phyloP scores from a whole-genome alignment of 345 rosid species.

The Rhizophora apiculata region DNA sequence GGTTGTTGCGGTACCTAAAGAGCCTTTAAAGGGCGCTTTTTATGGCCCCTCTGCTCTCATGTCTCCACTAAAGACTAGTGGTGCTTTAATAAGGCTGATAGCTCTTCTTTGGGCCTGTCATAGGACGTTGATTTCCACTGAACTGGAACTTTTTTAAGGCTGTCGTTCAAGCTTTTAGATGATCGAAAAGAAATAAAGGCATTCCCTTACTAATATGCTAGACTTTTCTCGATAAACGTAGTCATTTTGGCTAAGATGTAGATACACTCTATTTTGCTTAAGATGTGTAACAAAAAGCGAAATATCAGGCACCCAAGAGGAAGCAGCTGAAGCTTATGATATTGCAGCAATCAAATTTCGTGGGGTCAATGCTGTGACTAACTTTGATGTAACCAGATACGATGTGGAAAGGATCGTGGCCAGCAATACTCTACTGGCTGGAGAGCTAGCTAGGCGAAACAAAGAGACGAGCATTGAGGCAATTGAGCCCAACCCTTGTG shows the following conservation, averaged over 20 bases:
- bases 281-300: not conserved
- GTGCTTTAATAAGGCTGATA: constrained; percentile 48
- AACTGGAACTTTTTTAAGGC: constrained; percentile 22
- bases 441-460: constrained; percentile 62
- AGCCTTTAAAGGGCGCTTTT: constrained; percentile 20
- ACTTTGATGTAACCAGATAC: constrained; percentile 67
- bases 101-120: constrained; percentile 23
- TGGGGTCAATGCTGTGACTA: constrained; percentile 71
- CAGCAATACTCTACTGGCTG: constrained; percentile 64
- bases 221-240: not conserved
- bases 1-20: constrained; percentile 18
- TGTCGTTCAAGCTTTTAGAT: constrained; percentile 9
- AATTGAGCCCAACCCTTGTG: constrained; percentile 13
- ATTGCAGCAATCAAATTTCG: constrained; percentile 79
- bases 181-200: constrained; percentile 4
- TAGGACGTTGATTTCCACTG: constrained; percentile 14
- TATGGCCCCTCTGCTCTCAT: constrained; percentile 19
- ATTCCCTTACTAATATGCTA: not conserved
- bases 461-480: constrained; percentile 32
- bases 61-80: constrained; percentile 34
- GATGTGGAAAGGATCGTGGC: constrained; percentile 74
- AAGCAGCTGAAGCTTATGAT: constrained; percentile 85
- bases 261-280: no score
- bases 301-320: constrained; percentile 71
- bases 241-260: not conserved